Base-by-base conservation (phyloP, 1,284 basidiomycete species). In the Marasmius sp. region DNA sequence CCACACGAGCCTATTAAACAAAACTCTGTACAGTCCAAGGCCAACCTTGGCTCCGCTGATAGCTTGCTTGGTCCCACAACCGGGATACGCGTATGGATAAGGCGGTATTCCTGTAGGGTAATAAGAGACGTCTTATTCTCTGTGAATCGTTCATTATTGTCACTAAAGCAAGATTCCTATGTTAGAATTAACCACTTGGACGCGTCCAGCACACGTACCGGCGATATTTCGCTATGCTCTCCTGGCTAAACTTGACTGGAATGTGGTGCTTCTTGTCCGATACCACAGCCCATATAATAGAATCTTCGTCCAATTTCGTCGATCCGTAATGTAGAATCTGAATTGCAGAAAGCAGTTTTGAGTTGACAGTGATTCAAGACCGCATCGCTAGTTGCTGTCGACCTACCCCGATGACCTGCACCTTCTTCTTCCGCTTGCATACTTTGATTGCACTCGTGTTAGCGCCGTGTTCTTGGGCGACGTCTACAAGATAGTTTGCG, bases 341-440 rank as follows among this genome's bases (percentile, higher is more conserved):
- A 10, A 27, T 27, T 27, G 27, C 27, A 27, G 66, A 37, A 41
- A 38, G 41, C n/a, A 55, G 22, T 12, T 47, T 16, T 39, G 36
- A n/a, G 20, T 39, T 20, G 18, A n/a, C 6, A 47, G 59, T 18
- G 34, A 39, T 47, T 58, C 57, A 63, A 37, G 27, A 52, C 18
- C 41, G 6, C 57, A 57, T 27, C 6, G 18, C 14, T 18, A 18
- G 48, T 20, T 9, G n/a, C 43, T n/a, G 41, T 45, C 27, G 64
- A 47, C 71, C 18, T 65, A 83, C 87, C 72, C 87, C 80, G 54
- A 79, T 75, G 14, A 89, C 71, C 61, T 88, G 87, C 1, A 81
- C 82, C 65, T 77, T 85, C 64, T 75, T 81, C 54, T 71, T 74
- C 64, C 75, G 78, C 1, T 58, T 56, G 49, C 68, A 70, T 2